phyloP scores from a whole-genome alignment of 768 basidiomycete species.

The Suillus plorans region DNA sequence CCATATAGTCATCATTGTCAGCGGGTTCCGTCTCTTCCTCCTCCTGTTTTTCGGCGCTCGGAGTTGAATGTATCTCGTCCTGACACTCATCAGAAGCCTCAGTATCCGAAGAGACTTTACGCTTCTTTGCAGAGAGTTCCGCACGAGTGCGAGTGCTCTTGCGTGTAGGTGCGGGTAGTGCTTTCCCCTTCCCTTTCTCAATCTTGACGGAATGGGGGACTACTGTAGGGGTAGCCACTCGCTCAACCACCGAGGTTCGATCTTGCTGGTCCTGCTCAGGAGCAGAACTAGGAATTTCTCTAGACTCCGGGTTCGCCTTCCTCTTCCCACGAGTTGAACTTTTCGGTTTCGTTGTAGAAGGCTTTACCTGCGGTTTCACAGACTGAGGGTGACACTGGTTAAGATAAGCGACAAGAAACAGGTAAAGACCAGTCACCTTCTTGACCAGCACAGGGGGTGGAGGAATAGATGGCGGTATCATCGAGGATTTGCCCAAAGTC shows the following conservation, averaged over 20 bases:
- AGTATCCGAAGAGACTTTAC: conserved; percentile 23
- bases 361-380: conserved; percentile 8
- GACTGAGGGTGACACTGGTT: background rate
- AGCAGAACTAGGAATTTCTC: conserved; percentile 56
- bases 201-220: conserved; percentile 10
- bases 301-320: conserved; percentile 25
- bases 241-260: conserved; percentile 11
- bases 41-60: conserved; percentile 29
- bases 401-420: background rate
- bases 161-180: conserved; percentile 7
- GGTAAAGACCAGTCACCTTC: conserved; percentile 18
- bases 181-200: conserved; percentile 1
- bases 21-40: conserved; percentile 42
- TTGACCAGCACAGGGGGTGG: conserved; percentile 4
- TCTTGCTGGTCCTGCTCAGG: conserved; percentile 48
- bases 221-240: conserved; percentile 8
- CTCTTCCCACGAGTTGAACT: conserved; percentile 11
- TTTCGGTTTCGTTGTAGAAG: conserved; percentile 14
- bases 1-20: conserved; percentile 43
- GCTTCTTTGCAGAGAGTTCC: conserved; percentile 21
- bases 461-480: conserved; percentile 8
- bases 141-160: conserved; percentile 6
- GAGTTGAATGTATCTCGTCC: conserved; percentile 8
- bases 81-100: conserved; percentile 18
- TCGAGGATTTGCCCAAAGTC: conserved; percentile 4